A percentile compares a stretch with the other conserved stretches of the same genome.
These are phyloP conservation scores for Phytopythium aichiense DNA, from an alignment of 352 stramenopile species.

Conservation along the genomic window DNA sequence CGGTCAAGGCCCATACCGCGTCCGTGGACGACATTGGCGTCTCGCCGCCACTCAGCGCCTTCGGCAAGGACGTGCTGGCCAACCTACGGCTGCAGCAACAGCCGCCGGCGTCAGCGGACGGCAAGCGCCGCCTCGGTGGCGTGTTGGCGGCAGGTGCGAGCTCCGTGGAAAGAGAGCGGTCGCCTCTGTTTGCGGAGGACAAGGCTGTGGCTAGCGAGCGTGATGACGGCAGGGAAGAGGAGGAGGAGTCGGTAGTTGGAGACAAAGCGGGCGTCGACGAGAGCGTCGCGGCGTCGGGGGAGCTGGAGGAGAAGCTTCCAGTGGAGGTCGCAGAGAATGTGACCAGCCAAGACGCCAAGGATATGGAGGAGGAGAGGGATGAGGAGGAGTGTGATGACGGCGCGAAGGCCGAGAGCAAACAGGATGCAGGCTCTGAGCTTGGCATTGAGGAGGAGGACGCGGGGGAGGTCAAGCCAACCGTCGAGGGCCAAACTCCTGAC, in stretches of 20 bases:
- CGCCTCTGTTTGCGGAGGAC: conserved; percentile 3
- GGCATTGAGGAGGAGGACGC: not conserved
- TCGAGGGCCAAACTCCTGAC: not conserved
- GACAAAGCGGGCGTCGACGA: not conserved
- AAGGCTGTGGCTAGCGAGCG: not conserved
- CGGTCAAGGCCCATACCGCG: not conserved
- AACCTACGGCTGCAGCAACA: conserved; percentile 9
- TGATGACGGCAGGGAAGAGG: not conserved
- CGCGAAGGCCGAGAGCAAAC: not conserved
- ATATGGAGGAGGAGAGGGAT: not conserved
- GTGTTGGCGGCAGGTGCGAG: not conserved
- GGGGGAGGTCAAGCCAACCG: not conserved
- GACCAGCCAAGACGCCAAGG: not conserved
- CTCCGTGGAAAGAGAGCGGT: not conserved
- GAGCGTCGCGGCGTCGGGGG: not conserved
- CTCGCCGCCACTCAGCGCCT: conserved; percentile 14
- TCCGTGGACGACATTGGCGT: conserved; percentile 27
- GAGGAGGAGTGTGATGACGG: conserved; percentile 6
- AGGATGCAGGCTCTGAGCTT: not conserved
- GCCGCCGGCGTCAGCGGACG: conserved; percentile 20
- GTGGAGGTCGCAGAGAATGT: not conserved
- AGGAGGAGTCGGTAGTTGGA: not conserved
- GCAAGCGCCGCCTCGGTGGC: conserved; percentile 7
- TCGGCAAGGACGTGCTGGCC: conserved; percentile 4
- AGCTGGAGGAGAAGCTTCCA: conserved; percentile 8